A percentile compares a stretch with the other conserved stretches of the same genome.
phyloP scores from a whole-genome alignment of 2,329 filamentous ascomycete genomes.

The Rhinocladiella similis region DNA sequence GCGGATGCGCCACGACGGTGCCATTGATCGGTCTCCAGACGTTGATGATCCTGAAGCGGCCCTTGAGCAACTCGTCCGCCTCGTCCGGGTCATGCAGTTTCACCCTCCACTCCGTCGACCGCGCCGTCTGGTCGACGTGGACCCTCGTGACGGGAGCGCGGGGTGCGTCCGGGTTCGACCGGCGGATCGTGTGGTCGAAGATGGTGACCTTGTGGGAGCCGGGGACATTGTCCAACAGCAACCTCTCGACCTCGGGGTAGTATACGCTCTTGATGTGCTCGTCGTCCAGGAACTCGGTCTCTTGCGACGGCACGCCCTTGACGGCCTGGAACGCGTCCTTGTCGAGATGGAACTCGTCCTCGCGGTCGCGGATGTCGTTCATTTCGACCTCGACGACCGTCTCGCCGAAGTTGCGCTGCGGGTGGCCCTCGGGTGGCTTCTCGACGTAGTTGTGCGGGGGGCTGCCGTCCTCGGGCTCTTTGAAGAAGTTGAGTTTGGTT shows the following conservation, averaged over 20 bases:
- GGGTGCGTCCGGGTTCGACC: conserved; percentile 57
- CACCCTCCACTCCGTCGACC: conserved; percentile 67
- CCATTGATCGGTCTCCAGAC: conserved; percentile 74
- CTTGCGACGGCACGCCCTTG: conserved; percentile 56
- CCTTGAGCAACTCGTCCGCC: conserved; percentile 64
- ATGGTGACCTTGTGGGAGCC: conserved; percentile 67
- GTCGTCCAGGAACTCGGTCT: conserved; percentile 65
- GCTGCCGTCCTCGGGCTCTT: conserved; percentile 59
- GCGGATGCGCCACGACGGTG: conserved; percentile 56
- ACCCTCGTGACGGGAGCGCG: conserved; percentile 70
- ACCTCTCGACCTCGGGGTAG: conserved; percentile 78
- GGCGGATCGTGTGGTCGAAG: conserved; percentile 89
- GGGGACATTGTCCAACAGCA: conserved; percentile 68
- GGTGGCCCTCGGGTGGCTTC: conserved; percentile 58
- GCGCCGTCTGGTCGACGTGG: conserved; percentile 80
- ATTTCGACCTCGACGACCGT: conserved; percentile 57
- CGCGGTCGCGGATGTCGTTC: conserved; percentile 71
- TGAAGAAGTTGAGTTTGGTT: conserved; percentile 66
- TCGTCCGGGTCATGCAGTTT: conserved; percentile 66
- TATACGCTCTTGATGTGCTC: conserved; percentile 69
- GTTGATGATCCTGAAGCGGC: conserved; percentile 80
- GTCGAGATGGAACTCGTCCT: conserved; percentile 67
- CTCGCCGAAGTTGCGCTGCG: conserved; percentile 65
- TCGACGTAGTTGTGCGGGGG: conserved; percentile 69
- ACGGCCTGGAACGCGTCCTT: conserved; percentile 73